Evolutionary conservation across 352 stramenopile species (phyloP), one percentile per base, ranked within the genome.

Genomic region (Poterioochromonas sp.): DNA sequence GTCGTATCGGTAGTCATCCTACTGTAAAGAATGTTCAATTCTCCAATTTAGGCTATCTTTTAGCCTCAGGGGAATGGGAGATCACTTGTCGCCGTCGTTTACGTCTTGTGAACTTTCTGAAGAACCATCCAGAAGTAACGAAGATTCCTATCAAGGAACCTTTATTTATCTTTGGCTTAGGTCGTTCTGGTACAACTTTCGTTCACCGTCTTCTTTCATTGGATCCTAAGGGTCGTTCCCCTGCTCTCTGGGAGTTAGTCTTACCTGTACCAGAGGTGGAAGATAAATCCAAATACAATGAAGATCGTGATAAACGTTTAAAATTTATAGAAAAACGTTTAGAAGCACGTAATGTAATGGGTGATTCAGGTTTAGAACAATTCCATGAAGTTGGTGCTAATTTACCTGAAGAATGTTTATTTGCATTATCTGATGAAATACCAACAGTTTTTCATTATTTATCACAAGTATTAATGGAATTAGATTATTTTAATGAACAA

Each of bases 141-240:
- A 54, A 71, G 32, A 71, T 54, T 44, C 51, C 26, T 32, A 22
- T 76, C 11, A 35, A 5, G 15, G 69, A 51, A 34, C 79, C 83
- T 18, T 63, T 87, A 37, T 82, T 85, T 64, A 81, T 87, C 37
- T 82, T 85, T 22, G 84, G 84, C 18, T 65, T 87, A 0, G 82
- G 83, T 11, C 80, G 84, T 39, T 87, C 84, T 26, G 84, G 84
- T 0, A 85, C 80, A 0, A 86, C 84, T 20, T 80, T 85, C 35
- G 40, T 86, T 39, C 83, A 87, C 79, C 79, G 82, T 34, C 70
- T 87, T 22, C 77, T 86, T 26, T 68, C 77, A 18, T 49, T 83
- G 1, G 84, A 87, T 64, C 73, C 71, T 15, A 12, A 43, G 15
- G 39, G 35, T 20, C 68, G 83, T 0, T 81, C 78, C n/a, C 60